phyloP scores from a whole-genome alignment of 306 rosid genomes.

The Quercus alba region DNA sequence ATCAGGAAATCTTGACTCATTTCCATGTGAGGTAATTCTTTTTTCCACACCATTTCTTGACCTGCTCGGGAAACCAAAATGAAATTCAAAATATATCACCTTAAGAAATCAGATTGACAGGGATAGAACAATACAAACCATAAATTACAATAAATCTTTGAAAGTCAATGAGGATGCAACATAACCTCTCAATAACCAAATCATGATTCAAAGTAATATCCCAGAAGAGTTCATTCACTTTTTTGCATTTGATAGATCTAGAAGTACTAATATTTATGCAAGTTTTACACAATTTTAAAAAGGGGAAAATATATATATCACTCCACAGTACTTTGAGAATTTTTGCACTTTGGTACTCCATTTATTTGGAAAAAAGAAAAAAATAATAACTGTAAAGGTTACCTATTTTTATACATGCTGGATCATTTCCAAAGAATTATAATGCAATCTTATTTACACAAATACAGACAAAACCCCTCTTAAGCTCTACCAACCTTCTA shows the following conservation, averaged over 20 bases:
- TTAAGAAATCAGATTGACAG: background rate
- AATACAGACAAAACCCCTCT: background rate
- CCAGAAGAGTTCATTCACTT: background rate
- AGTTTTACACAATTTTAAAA: background rate
- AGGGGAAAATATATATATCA: background rate
- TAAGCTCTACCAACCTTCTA: background rate
- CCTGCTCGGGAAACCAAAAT: constrained; percentile 33
- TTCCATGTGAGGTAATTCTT: constrained; percentile 35
- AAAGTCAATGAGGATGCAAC: background rate
- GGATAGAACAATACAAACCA: background rate
- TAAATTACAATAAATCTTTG: background rate
- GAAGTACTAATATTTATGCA: background rate
- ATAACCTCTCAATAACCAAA: background rate
- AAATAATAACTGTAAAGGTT: background rate
- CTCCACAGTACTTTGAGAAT: background rate
- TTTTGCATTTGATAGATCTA: too few relatives aligned
- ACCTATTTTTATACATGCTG: background rate
- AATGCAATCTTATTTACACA: background rate
- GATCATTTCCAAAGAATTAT: background rate
- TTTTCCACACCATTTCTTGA: constrained; percentile 46
- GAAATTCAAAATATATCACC: background rate
- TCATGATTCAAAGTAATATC: background rate
- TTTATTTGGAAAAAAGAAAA: background rate
- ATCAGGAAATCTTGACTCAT: constrained; percentile 43
- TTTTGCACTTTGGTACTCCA: background rate